A percentile compares a stretch with the other conserved stretches of the same genome.
Conservation (phyloP, 1,284 basidiomycete genomes). For the Ceratobasidium papillatum region DNA sequence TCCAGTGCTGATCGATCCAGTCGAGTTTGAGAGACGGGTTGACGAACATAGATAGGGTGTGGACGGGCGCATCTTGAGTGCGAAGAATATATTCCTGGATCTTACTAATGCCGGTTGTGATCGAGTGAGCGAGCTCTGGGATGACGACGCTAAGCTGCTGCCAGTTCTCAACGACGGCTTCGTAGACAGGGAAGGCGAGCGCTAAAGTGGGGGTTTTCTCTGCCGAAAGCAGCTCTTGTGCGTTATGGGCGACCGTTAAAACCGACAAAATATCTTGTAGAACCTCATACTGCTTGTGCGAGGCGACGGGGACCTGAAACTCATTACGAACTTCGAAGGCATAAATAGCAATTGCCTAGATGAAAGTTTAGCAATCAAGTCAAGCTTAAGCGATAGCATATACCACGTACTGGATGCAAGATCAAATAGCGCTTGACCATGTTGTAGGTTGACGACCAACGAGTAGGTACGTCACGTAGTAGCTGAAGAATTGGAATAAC, state of each 20-base stretch:
- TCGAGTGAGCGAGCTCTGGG: not conserved
- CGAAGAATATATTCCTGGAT: not conserved
- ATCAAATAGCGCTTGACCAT: slow-evolving; percentile 1
- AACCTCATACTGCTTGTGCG: slow-evolving; percentile 1
- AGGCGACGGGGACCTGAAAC: not conserved
- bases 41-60: slow-evolving; percentile 1
- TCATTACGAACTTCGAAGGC: not conserved
- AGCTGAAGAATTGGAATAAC: not conserved
- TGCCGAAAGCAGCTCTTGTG: slow-evolving; percentile 27
- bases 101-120: not conserved
- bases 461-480: not conserved
- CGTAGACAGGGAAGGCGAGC: slow-evolving; percentile 31
- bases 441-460: slow-evolving; percentile 17
- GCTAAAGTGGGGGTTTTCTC: slow-evolving; percentile 38
- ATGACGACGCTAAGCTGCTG: not conserved
- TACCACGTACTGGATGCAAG: not conserved
- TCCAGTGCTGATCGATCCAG: slow-evolving; percentile 6
- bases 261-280: slow-evolving; percentile 26
- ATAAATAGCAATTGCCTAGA: not conserved
- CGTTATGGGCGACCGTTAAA: slow-evolving; percentile 15
- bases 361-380: not conserved
- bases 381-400: too few relatives aligned
- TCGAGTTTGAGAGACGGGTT: slow-evolving; percentile 8
- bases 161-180: slow-evolving; percentile 5
- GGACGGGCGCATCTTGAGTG: not conserved